A percentile compares a stretch with the other conserved stretches of the same genome.
Evolutionary conservation across 176 grass and related monocot genomes (phyloP).

Genomic region (Rhynchospora breviuscula): DNA sequence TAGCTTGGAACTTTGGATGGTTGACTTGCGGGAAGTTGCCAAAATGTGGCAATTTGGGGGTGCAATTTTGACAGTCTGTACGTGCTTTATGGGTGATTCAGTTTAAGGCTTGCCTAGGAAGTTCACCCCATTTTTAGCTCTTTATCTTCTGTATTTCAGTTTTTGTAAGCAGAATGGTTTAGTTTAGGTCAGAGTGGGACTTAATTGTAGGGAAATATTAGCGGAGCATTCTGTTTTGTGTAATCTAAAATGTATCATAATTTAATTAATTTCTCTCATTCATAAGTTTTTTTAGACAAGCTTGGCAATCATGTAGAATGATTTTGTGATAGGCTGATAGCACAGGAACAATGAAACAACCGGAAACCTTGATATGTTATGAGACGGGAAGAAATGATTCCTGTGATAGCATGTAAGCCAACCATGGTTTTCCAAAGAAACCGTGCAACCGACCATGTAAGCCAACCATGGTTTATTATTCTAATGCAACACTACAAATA

Average conservation of each 20-base stretch:
- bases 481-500: too few species aligned
- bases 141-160: not conserved
- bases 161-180: not conserved
- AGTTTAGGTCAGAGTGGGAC: not conserved
- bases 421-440: not conserved
- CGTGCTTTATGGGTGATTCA: not conserved
- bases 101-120: not conserved
- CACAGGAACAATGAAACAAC: too few species aligned
- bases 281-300: too few species aligned
- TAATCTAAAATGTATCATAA: not conserved
- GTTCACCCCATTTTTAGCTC: not conserved
- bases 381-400: not conserved
- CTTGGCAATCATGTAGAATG: too few species aligned
- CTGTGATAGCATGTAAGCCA: not conserved
- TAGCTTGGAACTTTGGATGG: not conserved
- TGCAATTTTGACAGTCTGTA: not conserved
- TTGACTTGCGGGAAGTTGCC: not conserved
- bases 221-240: not conserved
- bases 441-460: not conserved
- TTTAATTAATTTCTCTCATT: not conserved
- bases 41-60: not conserved
- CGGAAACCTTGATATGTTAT: not conserved
- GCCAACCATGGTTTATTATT: not conserved
- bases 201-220: conserved; percentile 4
- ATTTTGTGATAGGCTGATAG: too few species aligned